These are phyloP conservation scores for Agaricus blazei DNA, from an alignment of 768 basidiomycete species.

Conservation along the genomic window DNA sequence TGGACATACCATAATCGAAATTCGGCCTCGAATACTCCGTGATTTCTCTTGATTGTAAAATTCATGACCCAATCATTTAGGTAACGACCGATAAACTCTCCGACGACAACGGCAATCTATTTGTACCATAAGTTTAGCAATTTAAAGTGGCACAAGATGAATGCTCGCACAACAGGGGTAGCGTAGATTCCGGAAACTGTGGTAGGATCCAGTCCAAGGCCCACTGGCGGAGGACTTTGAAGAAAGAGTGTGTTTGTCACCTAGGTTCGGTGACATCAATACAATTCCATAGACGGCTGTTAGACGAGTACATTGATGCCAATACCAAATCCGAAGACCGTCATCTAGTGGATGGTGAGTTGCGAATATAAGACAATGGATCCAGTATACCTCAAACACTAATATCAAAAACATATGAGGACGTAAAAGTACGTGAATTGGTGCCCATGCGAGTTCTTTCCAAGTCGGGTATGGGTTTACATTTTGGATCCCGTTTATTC, in stretches of 20 bases:
- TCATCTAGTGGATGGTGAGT: slow-evolving; percentile 26
- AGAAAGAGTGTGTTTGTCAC: slow-evolving; percentile 66
- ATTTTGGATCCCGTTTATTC: slow-evolving; percentile 54
- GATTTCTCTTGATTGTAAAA: slow-evolving; percentile 38
- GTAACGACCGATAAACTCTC: slow-evolving; percentile 49
- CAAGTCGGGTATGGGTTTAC: slow-evolving; percentile 54
- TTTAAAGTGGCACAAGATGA: not conserved
- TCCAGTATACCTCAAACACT: slow-evolving; percentile 41
- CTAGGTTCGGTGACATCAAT: slow-evolving; percentile 21
- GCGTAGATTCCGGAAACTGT: slow-evolving; percentile 50
- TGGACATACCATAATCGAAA: slow-evolving; percentile 49
- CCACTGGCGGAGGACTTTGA: slow-evolving; percentile 46
- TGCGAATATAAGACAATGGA: not conserved
- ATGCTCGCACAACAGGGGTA: slow-evolving; percentile 45
- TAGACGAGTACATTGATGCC: slow-evolving; percentile 46
- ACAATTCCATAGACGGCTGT: not conserved
- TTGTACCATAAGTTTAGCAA: not conserved
- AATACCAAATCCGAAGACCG: slow-evolving; percentile 60
- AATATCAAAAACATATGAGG: slow-evolving; percentile 57
- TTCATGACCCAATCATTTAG: slow-evolving; percentile 50
- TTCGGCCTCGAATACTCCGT: slow-evolving; percentile 58
- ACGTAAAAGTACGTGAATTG: slow-evolving; percentile 53
- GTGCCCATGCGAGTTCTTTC: slow-evolving; percentile 36
- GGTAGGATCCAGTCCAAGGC: slow-evolving; percentile 46
- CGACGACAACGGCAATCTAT: slow-evolving; percentile 47